A percentile compares a stretch with the other conserved stretches of the same genome.
These are phyloP conservation scores for Penicillium sp. DNA, from an alignment of 2,329 filamentous ascomycete genomes.

Conservation along the genomic window DNA sequence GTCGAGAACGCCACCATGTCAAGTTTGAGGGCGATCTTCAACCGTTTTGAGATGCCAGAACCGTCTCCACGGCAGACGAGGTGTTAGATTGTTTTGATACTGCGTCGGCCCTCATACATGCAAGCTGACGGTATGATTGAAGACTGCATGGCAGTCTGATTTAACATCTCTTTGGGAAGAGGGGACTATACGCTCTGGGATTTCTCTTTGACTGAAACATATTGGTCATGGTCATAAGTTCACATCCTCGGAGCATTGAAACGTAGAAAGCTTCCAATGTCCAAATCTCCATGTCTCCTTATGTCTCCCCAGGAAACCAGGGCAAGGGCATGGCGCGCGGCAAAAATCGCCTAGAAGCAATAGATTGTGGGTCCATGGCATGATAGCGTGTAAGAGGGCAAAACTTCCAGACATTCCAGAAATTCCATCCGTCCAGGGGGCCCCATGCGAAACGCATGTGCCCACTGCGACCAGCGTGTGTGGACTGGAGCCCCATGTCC, in stretches of 20 bases:
- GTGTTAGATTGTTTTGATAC: no score
- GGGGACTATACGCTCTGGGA: no score
- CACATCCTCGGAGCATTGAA: background rate
- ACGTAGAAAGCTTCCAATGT: background rate
- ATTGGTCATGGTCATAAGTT: background rate
- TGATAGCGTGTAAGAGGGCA: conserved; percentile 10
- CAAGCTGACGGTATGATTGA: no score
- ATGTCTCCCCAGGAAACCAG: background rate
- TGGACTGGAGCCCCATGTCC: background rate
- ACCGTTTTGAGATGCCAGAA: no score
- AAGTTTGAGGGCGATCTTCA: no score
- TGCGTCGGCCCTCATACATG: no score
- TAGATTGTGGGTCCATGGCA: conserved; percentile 27
- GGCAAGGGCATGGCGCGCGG: conserved; percentile 12
- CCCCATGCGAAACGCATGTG: conserved; percentile 2
- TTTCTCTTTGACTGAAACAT: background rate
- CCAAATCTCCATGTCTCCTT: background rate
- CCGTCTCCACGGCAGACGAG: no score
- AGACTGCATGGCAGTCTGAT: no score
- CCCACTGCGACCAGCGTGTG: background rate
- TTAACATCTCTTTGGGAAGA: background rate
- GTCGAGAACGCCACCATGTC: no score
- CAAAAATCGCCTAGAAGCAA: conserved; percentile 27
- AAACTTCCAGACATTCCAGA: conserved; percentile 23
- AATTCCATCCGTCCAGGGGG: conserved; percentile 22